Evolutionary conservation across 2,329 filamentous ascomycete genomes (phyloP).

Genomic region (Phialemoniopsis sp.): DNA sequence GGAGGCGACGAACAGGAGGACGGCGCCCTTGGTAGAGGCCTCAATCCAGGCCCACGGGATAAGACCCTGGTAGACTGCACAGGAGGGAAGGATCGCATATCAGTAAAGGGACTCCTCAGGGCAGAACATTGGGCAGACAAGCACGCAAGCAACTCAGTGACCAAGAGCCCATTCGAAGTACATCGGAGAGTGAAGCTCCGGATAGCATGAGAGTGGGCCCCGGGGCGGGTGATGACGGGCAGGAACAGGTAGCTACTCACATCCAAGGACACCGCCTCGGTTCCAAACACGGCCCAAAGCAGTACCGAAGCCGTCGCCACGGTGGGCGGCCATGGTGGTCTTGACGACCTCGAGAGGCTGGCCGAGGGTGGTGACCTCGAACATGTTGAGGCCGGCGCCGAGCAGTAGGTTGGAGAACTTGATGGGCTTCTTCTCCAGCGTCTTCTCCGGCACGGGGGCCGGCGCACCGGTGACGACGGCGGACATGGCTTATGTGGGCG

Average conservation of each 20-base stretch:
- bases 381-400: constrained; percentile 91
- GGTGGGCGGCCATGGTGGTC: constrained; percentile 99
- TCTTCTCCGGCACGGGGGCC: constrained; percentile 41
- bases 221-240: background rate
- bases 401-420: constrained; percentile 99
- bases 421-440: constrained; percentile 97
- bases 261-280: constrained; percentile 89
- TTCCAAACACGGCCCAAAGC: constrained; percentile 87
- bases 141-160: too few species aligned
- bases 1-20: constrained; percentile 97
- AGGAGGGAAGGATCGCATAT: constrained; percentile 2
- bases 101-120: too few species aligned
- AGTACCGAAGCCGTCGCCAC: constrained; percentile 77
- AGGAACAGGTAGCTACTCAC: constrained; percentile 53
- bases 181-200: too few species aligned
- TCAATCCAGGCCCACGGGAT: constrained; percentile 99
- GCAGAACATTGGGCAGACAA: too few species aligned
- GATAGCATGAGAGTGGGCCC: background rate
- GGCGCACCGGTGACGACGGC: constrained; percentile 46
- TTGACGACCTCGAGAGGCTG: constrained; percentile 97
- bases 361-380: constrained; percentile 68
- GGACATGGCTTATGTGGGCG: constrained; percentile 54
- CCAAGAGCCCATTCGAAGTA: too few species aligned
- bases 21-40: constrained; percentile 98
- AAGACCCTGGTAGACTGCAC: constrained; percentile 93